These are phyloP conservation scores for Schoenoplectus triqueter DNA, from an alignment of 202 grass and related monocot genomes.

Conservation along the genomic window DNA sequence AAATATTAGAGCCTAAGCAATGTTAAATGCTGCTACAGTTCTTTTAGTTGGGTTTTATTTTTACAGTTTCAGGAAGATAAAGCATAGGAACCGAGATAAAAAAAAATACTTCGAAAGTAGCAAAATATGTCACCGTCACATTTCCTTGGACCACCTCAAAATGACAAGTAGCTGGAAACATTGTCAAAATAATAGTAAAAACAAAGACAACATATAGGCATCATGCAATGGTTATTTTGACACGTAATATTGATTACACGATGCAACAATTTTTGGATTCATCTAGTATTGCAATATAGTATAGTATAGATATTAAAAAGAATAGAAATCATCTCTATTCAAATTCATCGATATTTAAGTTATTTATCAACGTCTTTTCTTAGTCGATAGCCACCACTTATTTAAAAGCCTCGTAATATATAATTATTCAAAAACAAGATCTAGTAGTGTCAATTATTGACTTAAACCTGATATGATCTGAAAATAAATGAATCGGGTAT, in stretches of 20 bases:
- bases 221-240: neutral
- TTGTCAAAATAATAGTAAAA: conserved; percentile 40
- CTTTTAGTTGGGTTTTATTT: neutral
- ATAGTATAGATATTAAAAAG: no score
- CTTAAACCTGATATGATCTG: no score
- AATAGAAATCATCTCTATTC: no score
- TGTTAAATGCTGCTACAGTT: neutral
- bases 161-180: conserved; percentile 90
- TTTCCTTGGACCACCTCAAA: conserved; percentile 96
- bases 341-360: no score
- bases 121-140: conserved; percentile 97
- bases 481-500: no score
- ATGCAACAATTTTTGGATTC: conserved; percentile 2
- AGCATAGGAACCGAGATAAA: neutral
- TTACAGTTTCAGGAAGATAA: conserved; percentile 1
- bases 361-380: no score
- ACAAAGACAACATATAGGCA: neutral
- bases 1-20: conserved; percentile 12
- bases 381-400: no score
- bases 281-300: conserved; percentile 12
- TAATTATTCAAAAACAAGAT: no score
- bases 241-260: neutral
- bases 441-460: no score
- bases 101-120: conserved; percentile 88
- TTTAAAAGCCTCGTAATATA: no score